A percentile compares a stretch with the other conserved stretches of the same genome.
These are phyloP conservation scores for Lophiotrema nucula DNA, from an alignment of 495 filamentous ascomycete genomes.

Conservation along the genomic window DNA sequence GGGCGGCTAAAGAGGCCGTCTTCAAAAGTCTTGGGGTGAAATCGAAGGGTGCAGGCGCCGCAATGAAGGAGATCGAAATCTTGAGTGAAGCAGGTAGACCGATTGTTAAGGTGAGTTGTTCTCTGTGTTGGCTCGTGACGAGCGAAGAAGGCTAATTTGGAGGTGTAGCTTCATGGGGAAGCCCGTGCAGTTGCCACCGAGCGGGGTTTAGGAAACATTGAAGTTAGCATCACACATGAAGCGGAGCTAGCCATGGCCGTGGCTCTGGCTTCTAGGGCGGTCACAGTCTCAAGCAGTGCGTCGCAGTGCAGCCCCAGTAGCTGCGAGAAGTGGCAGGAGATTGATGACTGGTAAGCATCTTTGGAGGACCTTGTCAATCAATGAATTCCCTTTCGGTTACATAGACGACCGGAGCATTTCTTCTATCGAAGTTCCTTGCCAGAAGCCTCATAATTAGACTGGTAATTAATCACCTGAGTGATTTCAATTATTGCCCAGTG, in stretches of 20 bases:
- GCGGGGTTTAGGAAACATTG: conserved; percentile 80
- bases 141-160: conserved; percentile 4
- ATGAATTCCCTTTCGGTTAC: no score
- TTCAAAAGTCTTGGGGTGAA: conserved; percentile 93
- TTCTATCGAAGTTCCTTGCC: no score
- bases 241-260: conserved; percentile 90
- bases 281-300: no score
- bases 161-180: conserved; percentile 77
- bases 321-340: no score
- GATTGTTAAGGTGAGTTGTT: conserved; percentile 71
- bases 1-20: conserved; percentile 97
- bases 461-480: no score
- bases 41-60: conserved; percentile 81
- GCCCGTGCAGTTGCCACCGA: conserved; percentile 76
- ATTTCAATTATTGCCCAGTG: no score
- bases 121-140: neutral
- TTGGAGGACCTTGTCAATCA: no score
- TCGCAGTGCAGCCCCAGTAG: no score
- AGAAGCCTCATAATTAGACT: no score
- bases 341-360: no score
- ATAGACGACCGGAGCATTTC: no score
- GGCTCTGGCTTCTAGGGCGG: conserved; percentile 71
- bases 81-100: conserved; percentile 75
- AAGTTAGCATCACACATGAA: conserved; percentile 91
- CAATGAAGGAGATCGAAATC: conserved; percentile 94